Evolutionary conservation across 306 rosid species (phyloP).

Genomic region (Luffa aegyptiaca): DNA sequence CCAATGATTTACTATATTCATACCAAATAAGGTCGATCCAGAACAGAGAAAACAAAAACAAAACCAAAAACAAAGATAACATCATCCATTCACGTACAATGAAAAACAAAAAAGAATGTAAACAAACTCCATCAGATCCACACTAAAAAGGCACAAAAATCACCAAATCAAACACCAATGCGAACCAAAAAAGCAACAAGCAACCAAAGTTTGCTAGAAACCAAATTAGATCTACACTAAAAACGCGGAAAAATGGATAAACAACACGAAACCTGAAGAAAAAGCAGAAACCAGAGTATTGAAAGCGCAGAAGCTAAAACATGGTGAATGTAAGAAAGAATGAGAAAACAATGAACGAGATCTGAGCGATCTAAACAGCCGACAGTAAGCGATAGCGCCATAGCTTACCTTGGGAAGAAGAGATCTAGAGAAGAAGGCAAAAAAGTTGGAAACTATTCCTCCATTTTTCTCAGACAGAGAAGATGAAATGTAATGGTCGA

Average conservation of each 20-base stretch:
- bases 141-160: background rate
- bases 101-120: background rate
- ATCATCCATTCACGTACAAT: background rate
- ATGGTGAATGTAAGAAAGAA: background rate
- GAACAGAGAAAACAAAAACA: background rate
- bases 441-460: background rate
- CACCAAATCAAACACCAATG: background rate
- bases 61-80: background rate
- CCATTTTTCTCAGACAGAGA: background rate
- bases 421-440: background rate
- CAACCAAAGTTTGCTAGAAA: background rate
- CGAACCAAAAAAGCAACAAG: background rate
- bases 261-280: background rate
- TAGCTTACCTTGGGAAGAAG: background rate
- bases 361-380: background rate
- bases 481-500: background rate
- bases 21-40: background rate
- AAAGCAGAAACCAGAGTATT: background rate
- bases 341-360: background rate
- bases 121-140: background rate
- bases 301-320: background rate
- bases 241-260: background rate
- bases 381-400: background rate
- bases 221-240: background rate
- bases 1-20: background rate